Conservation (phyloP, 768 basidiomycete genomes). For the Mycena polygramma region DNA sequence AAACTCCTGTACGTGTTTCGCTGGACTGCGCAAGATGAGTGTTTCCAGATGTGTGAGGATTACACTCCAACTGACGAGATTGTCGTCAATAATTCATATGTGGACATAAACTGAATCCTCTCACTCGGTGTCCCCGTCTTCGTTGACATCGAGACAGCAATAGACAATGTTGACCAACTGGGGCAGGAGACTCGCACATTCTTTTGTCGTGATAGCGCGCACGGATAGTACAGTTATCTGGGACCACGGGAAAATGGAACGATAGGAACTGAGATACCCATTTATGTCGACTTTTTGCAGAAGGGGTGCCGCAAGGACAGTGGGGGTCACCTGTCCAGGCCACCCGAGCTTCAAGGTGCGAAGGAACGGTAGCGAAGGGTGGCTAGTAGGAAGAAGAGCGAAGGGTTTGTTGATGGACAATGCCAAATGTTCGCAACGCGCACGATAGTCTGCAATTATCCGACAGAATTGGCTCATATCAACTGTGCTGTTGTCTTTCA, state of each 20-base stretch:
- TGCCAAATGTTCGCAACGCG: constrained; percentile 13
- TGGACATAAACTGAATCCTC: not conserved
- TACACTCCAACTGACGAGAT: not conserved
- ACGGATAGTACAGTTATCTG: not conserved
- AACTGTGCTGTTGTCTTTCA: not conserved
- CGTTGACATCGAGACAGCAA: not conserved
- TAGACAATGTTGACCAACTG: not conserved
- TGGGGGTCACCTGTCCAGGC: too few relatives aligned
- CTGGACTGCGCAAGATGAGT: not conserved
- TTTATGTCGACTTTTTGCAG: not conserved
- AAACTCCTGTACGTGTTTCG: too few relatives aligned
- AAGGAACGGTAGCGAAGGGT: not conserved
- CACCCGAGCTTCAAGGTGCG: not conserved
- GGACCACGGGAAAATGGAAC: not conserved
- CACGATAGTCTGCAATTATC: not conserved
- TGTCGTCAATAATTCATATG: not conserved
- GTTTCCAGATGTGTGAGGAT: not conserved
- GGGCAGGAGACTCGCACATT: not conserved
- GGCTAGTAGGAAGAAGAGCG: not conserved
- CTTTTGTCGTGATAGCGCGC: not conserved
- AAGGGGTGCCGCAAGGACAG: not conserved
- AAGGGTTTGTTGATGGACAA: not conserved
- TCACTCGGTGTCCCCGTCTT: too few relatives aligned
- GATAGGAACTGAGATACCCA: too few relatives aligned
- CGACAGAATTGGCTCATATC: not conserved